Evolutionary conservation across 2,329 filamentous ascomycete genomes (phyloP).

Genomic region (Dactylellina cionopaga): DNA sequence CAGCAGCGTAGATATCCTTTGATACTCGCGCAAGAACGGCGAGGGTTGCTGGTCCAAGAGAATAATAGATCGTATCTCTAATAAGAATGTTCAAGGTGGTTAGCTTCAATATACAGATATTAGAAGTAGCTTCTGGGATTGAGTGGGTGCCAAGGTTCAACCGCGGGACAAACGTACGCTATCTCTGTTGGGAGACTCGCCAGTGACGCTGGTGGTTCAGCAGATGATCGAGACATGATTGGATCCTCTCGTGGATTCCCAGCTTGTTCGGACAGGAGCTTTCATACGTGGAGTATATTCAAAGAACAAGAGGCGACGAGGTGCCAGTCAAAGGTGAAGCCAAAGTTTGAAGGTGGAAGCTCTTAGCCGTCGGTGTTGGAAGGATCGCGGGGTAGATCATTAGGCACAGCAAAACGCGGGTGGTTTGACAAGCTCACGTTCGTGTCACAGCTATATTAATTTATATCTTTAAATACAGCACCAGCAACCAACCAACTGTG

Average conservation of each 20-base stretch:
- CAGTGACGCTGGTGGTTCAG: slow-evolving; percentile 42
- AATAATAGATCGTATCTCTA: slow-evolving; percentile 55
- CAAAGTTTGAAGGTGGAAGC: background rate
- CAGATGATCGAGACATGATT: slow-evolving; percentile 22
- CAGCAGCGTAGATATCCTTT: slow-evolving; percentile 55
- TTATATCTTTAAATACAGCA: background rate
- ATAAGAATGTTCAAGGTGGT: background rate
- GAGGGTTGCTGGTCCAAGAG: slow-evolving; percentile 50
- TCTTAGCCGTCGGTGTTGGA: background rate
- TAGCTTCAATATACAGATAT: slow-evolving; percentile 1
- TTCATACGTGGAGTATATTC: no score
- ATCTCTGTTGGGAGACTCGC: slow-evolving; percentile 55
- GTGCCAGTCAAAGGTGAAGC: no score
- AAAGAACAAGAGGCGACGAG: no score
- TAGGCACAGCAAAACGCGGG: slow-evolving; percentile 1
- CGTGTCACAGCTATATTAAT: background rate
- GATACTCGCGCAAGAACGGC: slow-evolving; percentile 54
- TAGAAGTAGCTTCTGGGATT: slow-evolving; percentile 10
- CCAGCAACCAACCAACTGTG: background rate
- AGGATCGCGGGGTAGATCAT: slow-evolving; percentile 30
- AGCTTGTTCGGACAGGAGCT: background rate
- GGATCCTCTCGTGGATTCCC: background rate
- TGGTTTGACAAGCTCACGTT: background rate
- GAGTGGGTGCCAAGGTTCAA: slow-evolving; percentile 17
- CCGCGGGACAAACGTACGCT: slow-evolving; percentile 52